These are phyloP conservation scores for Solanum arcanum DNA, from an alignment of 257 asterid species.

Conservation along the genomic window DNA sequence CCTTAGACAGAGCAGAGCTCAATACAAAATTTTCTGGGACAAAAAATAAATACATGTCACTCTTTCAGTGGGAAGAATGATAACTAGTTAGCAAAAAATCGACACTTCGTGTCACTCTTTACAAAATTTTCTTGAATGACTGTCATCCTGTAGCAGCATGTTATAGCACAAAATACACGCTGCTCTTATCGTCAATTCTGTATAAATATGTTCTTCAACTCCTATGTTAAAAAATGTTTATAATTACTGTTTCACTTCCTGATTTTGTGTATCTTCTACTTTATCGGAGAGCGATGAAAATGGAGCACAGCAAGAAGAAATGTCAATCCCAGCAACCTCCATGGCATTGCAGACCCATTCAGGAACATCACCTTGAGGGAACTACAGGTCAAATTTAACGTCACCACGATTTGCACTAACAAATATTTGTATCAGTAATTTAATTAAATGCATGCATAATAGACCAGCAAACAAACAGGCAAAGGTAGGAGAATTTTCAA, in stretches of 20 bases:
- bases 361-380: conserved; percentile 79
- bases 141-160: conserved; percentile 22
- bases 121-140: not conserved
- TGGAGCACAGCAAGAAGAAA: conserved; percentile 49
- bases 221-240: not conserved
- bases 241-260: not conserved
- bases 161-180: conserved; percentile 24
- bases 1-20: not conserved
- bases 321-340: conserved; percentile 97
- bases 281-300: not conserved
- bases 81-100: not conserved
- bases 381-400: conserved; percentile 28
- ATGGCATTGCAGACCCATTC: conserved; percentile 97
- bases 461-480: not conserved
- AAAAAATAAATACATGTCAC: not conserved
- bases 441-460: not conserved
- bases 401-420: not conserved
- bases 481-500: not conserved
- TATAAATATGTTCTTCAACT: not conserved
- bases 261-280: not conserved
- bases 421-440: not conserved
- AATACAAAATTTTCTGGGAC: not conserved
- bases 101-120: not conserved
- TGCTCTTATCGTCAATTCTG: conserved; percentile 1
- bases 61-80: not conserved